Percentiles rank a stretch among this genome's conserved stretches.
Conservation (phyloP, 2,329 filamentous ascomycete genomes). For the Beauveria sp. region DNA sequence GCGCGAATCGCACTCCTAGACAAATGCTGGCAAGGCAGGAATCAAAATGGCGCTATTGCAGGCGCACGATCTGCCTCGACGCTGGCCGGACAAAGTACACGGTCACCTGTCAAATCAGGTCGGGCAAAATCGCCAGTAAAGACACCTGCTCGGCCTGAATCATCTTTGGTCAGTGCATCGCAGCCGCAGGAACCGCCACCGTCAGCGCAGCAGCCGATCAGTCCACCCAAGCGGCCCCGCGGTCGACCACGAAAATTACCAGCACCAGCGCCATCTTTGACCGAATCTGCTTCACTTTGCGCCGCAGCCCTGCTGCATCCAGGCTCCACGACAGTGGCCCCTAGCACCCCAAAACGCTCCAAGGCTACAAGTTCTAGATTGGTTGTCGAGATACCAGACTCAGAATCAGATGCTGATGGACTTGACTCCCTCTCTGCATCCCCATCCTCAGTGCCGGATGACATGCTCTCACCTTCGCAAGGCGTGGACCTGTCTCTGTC, state of each 20-base stretch:
- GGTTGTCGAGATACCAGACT: constrained; percentile 44
- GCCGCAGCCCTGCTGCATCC: not conserved
- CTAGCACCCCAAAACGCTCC: constrained; percentile 14
- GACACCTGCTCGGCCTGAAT: constrained; percentile 7
- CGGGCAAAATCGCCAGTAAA: constrained; percentile 6
- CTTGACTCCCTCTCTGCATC: constrained; percentile 21
- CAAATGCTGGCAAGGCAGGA: constrained; percentile 62
- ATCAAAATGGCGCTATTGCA: constrained; percentile 20
- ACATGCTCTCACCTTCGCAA: constrained; percentile 37
- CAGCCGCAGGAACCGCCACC: constrained; percentile 27
- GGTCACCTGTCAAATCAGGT: constrained; percentile 13
- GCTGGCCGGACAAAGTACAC: constrained; percentile 11
- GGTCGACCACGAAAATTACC: constrained; percentile 15
- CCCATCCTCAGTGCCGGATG: constrained; percentile 27
- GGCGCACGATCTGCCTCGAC: constrained; percentile 13
- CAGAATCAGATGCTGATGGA: constrained; percentile 33
- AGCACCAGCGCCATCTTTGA: not conserved
- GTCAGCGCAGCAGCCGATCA: constrained; percentile 25
- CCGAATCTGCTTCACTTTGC: not conserved
- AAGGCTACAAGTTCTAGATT: constrained; percentile 13
- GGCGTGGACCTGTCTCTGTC: constrained; percentile 36
- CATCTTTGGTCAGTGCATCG: constrained; percentile 8
- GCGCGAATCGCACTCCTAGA: constrained; percentile 64
- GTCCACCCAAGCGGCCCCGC: constrained; percentile 26
- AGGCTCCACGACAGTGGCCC: not conserved